Conservation (phyloP, 2,329 filamentous ascomycete genomes). For the Colletotrichum sp. region DNA sequence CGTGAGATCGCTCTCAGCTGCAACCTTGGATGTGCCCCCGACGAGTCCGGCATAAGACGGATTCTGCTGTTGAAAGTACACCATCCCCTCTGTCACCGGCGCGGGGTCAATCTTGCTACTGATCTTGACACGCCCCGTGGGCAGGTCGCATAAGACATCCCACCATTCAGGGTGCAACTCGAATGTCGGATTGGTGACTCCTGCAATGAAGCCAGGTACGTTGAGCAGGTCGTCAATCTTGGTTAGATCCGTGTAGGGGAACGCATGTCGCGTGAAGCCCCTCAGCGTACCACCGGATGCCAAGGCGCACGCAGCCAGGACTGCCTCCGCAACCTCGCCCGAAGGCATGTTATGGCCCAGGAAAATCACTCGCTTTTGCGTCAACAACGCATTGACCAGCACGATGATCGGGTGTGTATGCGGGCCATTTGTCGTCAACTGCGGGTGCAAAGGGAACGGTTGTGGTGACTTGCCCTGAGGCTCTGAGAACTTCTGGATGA, state of each 20-base stretch:
- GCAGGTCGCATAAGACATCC: slow-evolving; percentile 94
- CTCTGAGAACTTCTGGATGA: slow-evolving; percentile 92
- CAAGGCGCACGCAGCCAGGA: slow-evolving; percentile 92
- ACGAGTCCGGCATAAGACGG: slow-evolving; percentile 58
- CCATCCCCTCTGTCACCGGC: slow-evolving; percentile 80
- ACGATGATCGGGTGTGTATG: slow-evolving; percentile 95
- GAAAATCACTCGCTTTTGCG: slow-evolving; percentile 96
- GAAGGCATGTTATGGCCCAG: slow-evolving; percentile 94
- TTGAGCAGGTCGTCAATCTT: slow-evolving; percentile 97
- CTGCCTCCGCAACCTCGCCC: slow-evolving; percentile 96
- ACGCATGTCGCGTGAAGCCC: slow-evolving; percentile 94
- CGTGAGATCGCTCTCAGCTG: slow-evolving; percentile 68
- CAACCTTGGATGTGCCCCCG: slow-evolving; percentile 43
- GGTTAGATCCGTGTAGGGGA: slow-evolving; percentile 96
- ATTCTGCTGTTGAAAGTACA: slow-evolving; percentile 87
- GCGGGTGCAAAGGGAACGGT: slow-evolving; percentile 84
- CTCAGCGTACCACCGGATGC: slow-evolving; percentile 90
- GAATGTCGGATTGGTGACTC: slow-evolving; percentile 96
- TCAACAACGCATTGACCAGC: slow-evolving; percentile 90
- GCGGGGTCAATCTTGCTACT: slow-evolving; percentile 85
- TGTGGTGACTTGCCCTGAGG: slow-evolving; percentile 83
- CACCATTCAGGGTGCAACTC: slow-evolving; percentile 97
- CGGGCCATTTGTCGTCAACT: slow-evolving; percentile 89
- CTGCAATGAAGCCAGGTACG: slow-evolving; percentile 96
- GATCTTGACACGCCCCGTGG: slow-evolving; percentile 92